A percentile compares a stretch with the other conserved stretches of the same genome.
These are phyloP conservation scores for Malassezia equina DNA, from an alignment of 1,284 basidiomycete species.

Conservation along the genomic window DNA sequence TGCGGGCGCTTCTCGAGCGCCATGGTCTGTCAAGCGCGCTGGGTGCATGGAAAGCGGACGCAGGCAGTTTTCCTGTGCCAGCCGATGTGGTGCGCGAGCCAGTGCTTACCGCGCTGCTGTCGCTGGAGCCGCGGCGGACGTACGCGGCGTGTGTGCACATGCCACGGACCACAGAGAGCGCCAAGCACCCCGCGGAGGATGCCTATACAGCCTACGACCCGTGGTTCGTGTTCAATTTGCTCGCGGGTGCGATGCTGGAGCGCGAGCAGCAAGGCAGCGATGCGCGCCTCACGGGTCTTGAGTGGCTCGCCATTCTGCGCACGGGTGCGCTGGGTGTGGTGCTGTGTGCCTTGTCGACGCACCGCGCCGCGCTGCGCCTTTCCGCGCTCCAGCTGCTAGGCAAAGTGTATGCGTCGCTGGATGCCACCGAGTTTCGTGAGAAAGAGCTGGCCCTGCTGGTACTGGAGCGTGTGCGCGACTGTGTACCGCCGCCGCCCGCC, in stretches of 20 bases:
- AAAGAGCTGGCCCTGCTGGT: conserved; percentile 66
- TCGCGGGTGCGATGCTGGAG: conserved; percentile 58
- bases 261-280: conserved; percentile 22
- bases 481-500: conserved; percentile 11
- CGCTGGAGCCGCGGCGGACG: conserved; percentile 61
- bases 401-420: conserved; percentile 36
- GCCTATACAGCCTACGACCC: conserved; percentile 60
- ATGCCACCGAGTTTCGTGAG: conserved; percentile 68
- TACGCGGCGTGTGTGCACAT: conserved; percentile 66
- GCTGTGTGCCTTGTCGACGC: conserved; percentile 64
- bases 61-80: background rate
- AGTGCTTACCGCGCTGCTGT: conserved; percentile 58
- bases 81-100: background rate
- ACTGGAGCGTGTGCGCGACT: conserved; percentile 56
- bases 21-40: conserved; percentile 51
- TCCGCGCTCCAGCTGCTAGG: conserved; percentile 51
- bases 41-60: conserved; percentile 9
- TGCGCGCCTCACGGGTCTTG: conserved; percentile 55
- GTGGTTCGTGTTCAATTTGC: conserved; percentile 62
- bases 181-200: background rate
- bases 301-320: conserved; percentile 75
- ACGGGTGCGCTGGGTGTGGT: conserved; percentile 68
- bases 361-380: conserved; percentile 57
- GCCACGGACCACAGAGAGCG: conserved; percentile 50
- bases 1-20: conserved; percentile 65